Evolutionary conservation across 352 stramenopile genomes (phyloP).

Genomic region (Thalassiosira sp.): DNA sequence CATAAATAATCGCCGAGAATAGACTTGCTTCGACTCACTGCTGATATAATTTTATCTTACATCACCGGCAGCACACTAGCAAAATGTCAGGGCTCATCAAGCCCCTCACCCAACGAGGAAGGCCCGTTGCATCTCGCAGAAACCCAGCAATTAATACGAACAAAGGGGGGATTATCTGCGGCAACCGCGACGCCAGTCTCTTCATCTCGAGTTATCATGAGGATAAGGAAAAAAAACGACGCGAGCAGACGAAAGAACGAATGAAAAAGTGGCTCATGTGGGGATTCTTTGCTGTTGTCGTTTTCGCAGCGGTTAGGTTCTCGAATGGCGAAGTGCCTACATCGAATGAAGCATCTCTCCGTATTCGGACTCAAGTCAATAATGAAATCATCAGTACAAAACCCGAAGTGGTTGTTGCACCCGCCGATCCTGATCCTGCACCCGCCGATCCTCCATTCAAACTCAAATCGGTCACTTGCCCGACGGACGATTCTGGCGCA

Average conservation of each 20-base stretch:
- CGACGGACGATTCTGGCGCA: too few species aligned
- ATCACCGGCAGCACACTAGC: too few species aligned
- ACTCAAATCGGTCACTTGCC: too few species aligned
- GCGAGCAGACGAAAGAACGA: background rate
- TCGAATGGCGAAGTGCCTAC: background rate
- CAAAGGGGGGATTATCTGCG: background rate
- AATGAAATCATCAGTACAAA: too few species aligned
- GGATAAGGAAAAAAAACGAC: background rate
- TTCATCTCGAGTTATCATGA: background rate
- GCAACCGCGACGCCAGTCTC: background rate
- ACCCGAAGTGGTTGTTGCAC: too few species aligned
- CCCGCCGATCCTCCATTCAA: too few species aligned
- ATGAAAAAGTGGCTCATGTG: background rate
- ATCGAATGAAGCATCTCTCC: background rate
- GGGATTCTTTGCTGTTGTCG: background rate
- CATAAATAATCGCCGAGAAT: too few species aligned
- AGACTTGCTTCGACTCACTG: too few species aligned
- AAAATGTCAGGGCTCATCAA: background rate
- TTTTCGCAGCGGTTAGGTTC: background rate
- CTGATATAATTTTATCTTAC: too few species aligned
- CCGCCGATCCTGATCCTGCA: too few species aligned
- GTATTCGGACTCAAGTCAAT: too few species aligned
- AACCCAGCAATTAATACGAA: background rate
- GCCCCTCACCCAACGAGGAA: background rate
- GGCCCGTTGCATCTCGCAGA: background rate